phyloP scores from a whole-genome alignment of 495 filamentous ascomycete genomes.

The Aspergillus asperescens region DNA sequence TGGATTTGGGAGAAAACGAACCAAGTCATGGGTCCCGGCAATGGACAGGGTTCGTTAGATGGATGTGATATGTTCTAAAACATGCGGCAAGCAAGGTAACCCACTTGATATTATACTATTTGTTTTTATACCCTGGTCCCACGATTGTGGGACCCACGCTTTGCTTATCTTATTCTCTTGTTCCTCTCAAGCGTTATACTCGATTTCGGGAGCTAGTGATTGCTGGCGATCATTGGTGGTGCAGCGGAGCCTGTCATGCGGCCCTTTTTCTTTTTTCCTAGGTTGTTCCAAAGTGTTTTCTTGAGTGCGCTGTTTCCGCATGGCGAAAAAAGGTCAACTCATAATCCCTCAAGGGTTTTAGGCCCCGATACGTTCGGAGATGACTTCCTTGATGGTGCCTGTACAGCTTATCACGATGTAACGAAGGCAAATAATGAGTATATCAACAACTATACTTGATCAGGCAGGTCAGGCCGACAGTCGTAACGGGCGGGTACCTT shows the following conservation, averaged over 20 bases:
- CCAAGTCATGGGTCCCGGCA: conserved; percentile 15
- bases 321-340: too few species aligned
- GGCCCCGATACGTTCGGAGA: too few species aligned
- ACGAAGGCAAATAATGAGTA: too few species aligned
- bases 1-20: conserved; percentile 25
- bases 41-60: conserved; percentile 16
- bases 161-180: neutral
- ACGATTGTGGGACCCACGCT: neutral
- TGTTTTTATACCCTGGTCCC: conserved; percentile 10
- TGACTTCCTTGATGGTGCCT: too few species aligned
- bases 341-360: too few species aligned
- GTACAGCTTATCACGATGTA: too few species aligned
- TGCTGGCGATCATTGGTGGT: neutral
- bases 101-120: neutral
- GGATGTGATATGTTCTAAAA: conserved; percentile 19
- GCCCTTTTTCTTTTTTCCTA: neutral
- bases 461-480: too few species aligned
- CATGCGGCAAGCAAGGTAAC: neutral
- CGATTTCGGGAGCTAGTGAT: neutral
- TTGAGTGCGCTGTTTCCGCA: too few species aligned
- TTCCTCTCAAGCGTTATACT: neutral
- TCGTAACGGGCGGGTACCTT: too few species aligned
- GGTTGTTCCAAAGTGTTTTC: neutral
- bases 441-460: too few species aligned
- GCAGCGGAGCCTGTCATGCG: neutral